Percentiles rank a stretch among this genome's conserved stretches.
Evolutionary conservation across 1,284 basidiomycete species (phyloP).

Genomic region (Coniferiporia sulphurascens): DNA sequence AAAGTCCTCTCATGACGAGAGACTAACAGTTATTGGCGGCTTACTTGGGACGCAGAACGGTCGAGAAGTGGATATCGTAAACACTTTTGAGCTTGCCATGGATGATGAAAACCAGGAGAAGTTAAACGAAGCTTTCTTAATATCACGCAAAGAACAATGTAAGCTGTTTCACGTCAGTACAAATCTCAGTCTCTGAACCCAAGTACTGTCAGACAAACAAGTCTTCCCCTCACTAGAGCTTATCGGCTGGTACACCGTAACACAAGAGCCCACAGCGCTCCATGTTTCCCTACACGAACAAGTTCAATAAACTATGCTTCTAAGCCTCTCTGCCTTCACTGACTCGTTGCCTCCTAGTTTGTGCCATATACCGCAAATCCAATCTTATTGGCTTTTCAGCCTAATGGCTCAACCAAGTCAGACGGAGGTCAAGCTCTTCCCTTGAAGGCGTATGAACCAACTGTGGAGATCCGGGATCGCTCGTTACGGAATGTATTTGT

Average conservation of each 20-base stretch:
- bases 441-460: slow-evolving; percentile 85
- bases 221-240: slow-evolving; percentile 96
- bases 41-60: slow-evolving; percentile 93
- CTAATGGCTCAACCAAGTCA: slow-evolving; percentile 38
- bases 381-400: slow-evolving; percentile 68
- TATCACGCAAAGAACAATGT: slow-evolving; percentile 89
- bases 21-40: slow-evolving; percentile 77
- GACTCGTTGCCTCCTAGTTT: slow-evolving; percentile 42
- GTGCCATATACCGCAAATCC: slow-evolving; percentile 70
- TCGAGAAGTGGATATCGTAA: slow-evolving; percentile 93
- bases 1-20: neutral
- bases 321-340: slow-evolving; percentile 4
- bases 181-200: slow-evolving; percentile 7
- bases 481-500: slow-evolving; percentile 78
- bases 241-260: slow-evolving; percentile 95
- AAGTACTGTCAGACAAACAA: slow-evolving; percentile 75
- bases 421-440: slow-evolving; percentile 71
- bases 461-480: slow-evolving; percentile 75
- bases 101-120: slow-evolving; percentile 44
- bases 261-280: slow-evolving; percentile 58
- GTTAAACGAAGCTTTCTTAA: slow-evolving; percentile 80
- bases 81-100: slow-evolving; percentile 87
- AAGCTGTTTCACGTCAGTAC: slow-evolving; percentile 27
- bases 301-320: slow-evolving; percentile 34
- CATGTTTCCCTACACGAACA: slow-evolving; percentile 87